A percentile compares a stretch with the other conserved stretches of the same genome.
Evolutionary conservation across 1,139 yeast species (phyloP).

Genomic region (Yamadazyma conglobata): DNA sequence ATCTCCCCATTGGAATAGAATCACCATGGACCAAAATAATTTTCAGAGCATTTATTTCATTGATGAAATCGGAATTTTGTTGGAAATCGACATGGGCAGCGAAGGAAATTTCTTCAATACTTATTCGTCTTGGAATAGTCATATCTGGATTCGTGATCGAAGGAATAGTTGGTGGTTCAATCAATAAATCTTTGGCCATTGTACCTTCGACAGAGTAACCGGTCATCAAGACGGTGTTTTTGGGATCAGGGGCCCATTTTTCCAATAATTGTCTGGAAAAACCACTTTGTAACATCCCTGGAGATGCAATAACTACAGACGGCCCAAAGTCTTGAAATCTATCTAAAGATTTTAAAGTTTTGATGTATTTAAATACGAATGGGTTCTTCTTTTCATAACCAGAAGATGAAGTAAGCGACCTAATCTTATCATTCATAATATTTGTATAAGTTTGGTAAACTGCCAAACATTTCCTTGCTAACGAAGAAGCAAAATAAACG

Average conservation of each 20-base stretch:
- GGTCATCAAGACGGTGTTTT: constrained; percentile 81
- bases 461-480: constrained; percentile 95
- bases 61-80: constrained; percentile 89
- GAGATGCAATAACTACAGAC: constrained; percentile 93
- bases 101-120: constrained; percentile 92
- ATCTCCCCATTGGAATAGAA: constrained; percentile 94
- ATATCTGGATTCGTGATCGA: constrained; percentile 76
- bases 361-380: constrained; percentile 82
- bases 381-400: constrained; percentile 56
- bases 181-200: constrained; percentile 84
- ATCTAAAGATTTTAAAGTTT: constrained; percentile 75
- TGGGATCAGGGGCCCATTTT: constrained; percentile 96
- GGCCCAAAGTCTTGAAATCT: constrained; percentile 92
- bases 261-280: constrained; percentile 87
- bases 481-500: constrained; percentile 85
- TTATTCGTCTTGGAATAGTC: constrained; percentile 79
- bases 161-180: constrained; percentile 87
- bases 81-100: constrained; percentile 98
- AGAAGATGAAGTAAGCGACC: constrained; percentile 69
- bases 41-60: constrained; percentile 76
- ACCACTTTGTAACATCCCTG: constrained; percentile 98
- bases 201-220: constrained; percentile 99
- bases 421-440: constrained; percentile 92
- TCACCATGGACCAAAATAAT: constrained; percentile 97
- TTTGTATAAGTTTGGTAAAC: constrained; percentile 95